Base-by-base conservation (phyloP, 1,284 basidiomycete species). In the Jaminaea rosea region DNA sequence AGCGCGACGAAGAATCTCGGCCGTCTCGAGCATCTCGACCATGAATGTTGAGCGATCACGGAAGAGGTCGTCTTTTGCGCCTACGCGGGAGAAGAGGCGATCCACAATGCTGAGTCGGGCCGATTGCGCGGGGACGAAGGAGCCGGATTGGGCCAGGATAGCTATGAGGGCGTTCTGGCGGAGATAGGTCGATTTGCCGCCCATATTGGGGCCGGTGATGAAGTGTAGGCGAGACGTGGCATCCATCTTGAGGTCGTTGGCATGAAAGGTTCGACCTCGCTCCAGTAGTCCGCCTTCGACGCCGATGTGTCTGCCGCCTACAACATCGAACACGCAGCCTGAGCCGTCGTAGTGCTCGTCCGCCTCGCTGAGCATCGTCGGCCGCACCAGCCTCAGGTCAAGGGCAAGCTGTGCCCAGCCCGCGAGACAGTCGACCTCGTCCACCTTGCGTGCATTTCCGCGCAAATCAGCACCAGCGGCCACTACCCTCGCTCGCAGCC, bases 151-250 rank as follows among this genome's bases (percentile, higher is more conserved):
- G 0, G 92, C 93, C 1, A 99, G 79, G 55, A 98, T 86, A 6
- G 85, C 79, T 47, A 96, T 86, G 26, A 98, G 79, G 3, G 93
- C 94, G 0, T 84, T 87, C 73, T 96, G 92, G 13, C 93, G 86
- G 19, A 99, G 80, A 26, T 88, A 80, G 0, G 93, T 97, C 1
- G 88, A 92, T 75, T 99, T 97, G 46, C 65, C 88, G 82, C 37
- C 88, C 89, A 96, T 96, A 69, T 97, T 97, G 0, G 93, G 93
- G 0, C 93, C 93, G 1, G 92, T 97, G 61, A 97, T 86, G 46
- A 94, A 72, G 53, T 84, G 79, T 3, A 96, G 67, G 23, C 82
- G 82, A 4, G 7, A 21, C 9, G 83, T 82, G 5, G 76, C 67
- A 19, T 15, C 76, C 71, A 94, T 79, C 19, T 76, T 59, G 13